Evolutionary conservation across 306 rosid genomes (phyloP).

Genomic region (Mimosa bimucronata): DNA sequence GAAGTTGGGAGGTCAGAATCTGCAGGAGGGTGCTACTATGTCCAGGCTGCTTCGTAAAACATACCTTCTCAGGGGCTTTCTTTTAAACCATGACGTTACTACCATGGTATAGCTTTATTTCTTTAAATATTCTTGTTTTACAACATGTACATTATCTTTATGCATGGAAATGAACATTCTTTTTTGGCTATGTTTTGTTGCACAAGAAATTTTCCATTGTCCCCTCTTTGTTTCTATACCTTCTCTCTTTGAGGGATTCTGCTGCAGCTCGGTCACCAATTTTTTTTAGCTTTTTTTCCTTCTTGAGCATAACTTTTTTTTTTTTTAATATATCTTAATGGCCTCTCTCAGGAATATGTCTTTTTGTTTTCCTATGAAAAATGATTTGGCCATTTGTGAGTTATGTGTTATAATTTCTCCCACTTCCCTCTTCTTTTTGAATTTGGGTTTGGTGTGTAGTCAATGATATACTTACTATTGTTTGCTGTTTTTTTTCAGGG

Average conservation of each 20-base stretch:
- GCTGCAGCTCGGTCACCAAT: background rate
- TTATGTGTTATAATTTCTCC: background rate
- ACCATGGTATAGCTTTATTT: background rate
- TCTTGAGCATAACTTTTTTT: no score
- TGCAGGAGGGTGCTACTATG: constrained; percentile 51
- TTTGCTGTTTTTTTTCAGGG: constrained; percentile 50
- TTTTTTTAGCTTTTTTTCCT: no score
- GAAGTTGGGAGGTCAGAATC: constrained; percentile 24
- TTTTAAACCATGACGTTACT: constrained; percentile 53
- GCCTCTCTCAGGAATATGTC: no score
- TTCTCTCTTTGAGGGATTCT: constrained; percentile 10
- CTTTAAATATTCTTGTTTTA: background rate
- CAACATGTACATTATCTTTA: background rate
- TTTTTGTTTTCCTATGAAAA: background rate
- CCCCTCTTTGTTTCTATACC: background rate
- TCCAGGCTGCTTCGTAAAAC: constrained; percentile 73
- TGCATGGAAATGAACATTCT: background rate
- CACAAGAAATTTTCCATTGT: background rate
- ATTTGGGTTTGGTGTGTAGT: constrained; percentile 25
- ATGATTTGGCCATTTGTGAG: background rate
- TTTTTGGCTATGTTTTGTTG: background rate
- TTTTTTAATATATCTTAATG: no score
- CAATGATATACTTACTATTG: constrained; percentile 8
- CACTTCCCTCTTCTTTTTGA: background rate
- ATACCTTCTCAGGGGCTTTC: constrained; percentile 52